These are phyloP conservation scores for Pythium inflatum DNA, from an alignment of 352 stramenopile genomes.

Conservation along the genomic window DNA sequence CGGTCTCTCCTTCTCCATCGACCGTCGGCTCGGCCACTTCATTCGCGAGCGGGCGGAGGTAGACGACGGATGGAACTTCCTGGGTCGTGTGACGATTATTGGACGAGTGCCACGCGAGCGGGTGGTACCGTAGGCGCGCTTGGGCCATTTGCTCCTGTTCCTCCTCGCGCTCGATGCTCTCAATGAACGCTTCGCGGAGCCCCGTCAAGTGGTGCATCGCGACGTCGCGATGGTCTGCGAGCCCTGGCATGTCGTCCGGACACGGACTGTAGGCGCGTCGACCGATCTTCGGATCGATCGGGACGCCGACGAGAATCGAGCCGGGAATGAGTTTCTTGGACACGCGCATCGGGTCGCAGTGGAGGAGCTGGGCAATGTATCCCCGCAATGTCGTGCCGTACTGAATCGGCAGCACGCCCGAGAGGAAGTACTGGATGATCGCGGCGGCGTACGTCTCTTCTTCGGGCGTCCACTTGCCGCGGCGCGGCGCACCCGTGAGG, in stretches of 20 bases:
- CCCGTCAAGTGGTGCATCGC: constrained; percentile 44
- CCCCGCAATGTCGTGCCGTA: constrained; percentile 74
- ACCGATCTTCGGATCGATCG: constrained; percentile 78
- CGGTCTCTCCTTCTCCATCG: not conserved
- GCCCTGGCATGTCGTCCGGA: constrained; percentile 48
- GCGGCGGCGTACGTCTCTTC: constrained; percentile 68
- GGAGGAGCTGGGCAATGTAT: constrained; percentile 67
- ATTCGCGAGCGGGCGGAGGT: not conserved
- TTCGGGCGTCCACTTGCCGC: constrained; percentile 68
- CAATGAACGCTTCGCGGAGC: constrained; percentile 55
- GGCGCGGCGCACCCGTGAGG: constrained; percentile 36
- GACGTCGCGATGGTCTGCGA: constrained; percentile 42
- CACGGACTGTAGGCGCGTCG: constrained; percentile 71
- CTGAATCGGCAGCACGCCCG: constrained; percentile 65
- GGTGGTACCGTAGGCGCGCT: too few species aligned
- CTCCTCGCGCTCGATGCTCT: constrained; percentile 70
- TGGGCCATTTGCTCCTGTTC: constrained; percentile 11
- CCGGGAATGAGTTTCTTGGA: constrained; percentile 62
- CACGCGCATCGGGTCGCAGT: constrained; percentile 66
- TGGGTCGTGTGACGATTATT: too few species aligned
- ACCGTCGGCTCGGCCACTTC: too few species aligned
- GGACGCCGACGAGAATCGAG: constrained; percentile 62
- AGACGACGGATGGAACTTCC: not conserved
- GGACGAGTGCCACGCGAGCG: too few species aligned
- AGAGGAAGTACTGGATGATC: constrained; percentile 73